Evolutionary conservation across 805 yeast species (phyloP), one percentile per base, ranked within the genome.

Genomic region (Sungouiozyma ichnusensis): DNA sequence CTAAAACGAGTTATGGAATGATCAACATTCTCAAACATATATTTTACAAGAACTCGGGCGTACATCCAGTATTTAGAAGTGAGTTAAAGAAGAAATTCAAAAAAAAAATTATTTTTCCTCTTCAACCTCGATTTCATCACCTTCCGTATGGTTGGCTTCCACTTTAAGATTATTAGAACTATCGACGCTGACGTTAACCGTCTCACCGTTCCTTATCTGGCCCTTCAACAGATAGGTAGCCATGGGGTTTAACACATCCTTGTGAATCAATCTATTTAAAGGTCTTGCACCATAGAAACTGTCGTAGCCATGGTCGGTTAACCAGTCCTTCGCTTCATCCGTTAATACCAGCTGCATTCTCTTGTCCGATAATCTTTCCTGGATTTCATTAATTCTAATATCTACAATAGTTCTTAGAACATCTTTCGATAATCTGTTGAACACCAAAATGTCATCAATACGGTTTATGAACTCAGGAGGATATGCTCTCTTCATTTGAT

Each of bases 401-500:
- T 88, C 90, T 40, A 92, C 90, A 50, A 92, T 92, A 38, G 74
- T 74, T 49, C 81, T 69, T 49, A 92, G 69, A 1, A 94, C 85
- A 2, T 63, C 58, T 57, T 81, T 84, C 2, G 95, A 82, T 19
- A 92, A 69, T 55, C 96, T 77, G 68, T 92, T 92, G 72, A 92
- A 92, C 2, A 92, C 87, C 15, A 92, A 69, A n/a, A 86, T 77
- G 48, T 92, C 97, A 57, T 92, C 97, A 52, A 92, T 74, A 60
- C 98, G 79, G 62, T 92, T 92, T 59, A 92, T 73, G 54, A 92
- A 92, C 63, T 92, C 98, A 0, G 98, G 98, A 16, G 97, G 88
- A 54, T 92, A 92, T 52, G 75, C 64, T 36, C 65, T 66, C 51
- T 74, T 81, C 74, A 92, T 78, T 7, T 75, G 67, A 9, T 85